Evolutionary conservation across 306 rosid species (phyloP), one percentile per base, ranked within the genome.

Genomic region (Casuarina equisetifolia): DNA sequence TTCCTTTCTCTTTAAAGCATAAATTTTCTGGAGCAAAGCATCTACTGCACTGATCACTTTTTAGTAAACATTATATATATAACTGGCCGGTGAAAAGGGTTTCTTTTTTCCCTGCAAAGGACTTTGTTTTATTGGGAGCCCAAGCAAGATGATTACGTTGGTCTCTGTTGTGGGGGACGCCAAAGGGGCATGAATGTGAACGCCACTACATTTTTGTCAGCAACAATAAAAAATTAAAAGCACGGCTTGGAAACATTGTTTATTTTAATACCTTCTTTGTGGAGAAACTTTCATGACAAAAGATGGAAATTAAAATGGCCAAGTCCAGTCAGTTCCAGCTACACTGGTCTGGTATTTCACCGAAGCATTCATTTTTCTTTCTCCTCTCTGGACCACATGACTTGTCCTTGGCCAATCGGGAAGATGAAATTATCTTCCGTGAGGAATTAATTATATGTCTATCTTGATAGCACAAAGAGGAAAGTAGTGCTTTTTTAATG

Each of bases 161-260:
- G 84, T 70, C 73, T 3, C 36, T 70, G 63, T 25, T 70, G 69
- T 25, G 68, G 80, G 83, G 75, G 73, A 69, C 76, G 76, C 15
- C 42, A 70, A 50, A 16, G 55, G 12, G 71, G 55, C 75, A 78
- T 5, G 43, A 75, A 50, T 49, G 72, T 74, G 76, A 69, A 74
- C 32, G 20, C 64, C 46, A 45, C 71, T n/a, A 49, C 53, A 2
- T 64, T 7, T 1, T 15, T 64, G 20, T 64, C 70, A 39, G 45
- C 8, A 6, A 3, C 12, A 32, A 59, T 3, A 59, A 12, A 4
- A 15, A 39, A 0, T 15, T 0, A 36, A 63, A 62, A 62, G 48
- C 9, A 7, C 20, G 13, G 9, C 12, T 19, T 8, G 63, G 12
- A 36, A 61, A 42, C 4, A 61, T 40, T 66, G 35, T 40, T 66